A percentile compares a stretch with the other conserved stretches of the same genome.
Evolutionary conservation across 106 monocot species (phyloP).

Genomic region (Dactylorhiza incarnata): DNA sequence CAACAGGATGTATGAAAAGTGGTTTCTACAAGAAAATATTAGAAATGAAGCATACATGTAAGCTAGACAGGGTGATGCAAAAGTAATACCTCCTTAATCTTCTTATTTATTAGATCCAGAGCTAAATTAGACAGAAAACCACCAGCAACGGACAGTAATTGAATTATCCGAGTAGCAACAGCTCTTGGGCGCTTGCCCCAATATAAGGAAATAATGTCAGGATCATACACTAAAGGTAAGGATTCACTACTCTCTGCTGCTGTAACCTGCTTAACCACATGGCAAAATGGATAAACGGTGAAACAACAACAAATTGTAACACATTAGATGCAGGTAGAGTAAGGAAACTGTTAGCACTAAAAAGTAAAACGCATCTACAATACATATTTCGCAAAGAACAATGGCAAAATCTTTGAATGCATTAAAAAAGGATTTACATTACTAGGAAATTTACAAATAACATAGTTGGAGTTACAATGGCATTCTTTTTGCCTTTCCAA

Average conservation of each 20-base stretch:
- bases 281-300: background rate
- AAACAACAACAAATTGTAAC: background rate
- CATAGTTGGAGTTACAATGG: background rate
- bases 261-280: conserved; percentile 31
- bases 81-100: conserved; percentile 78
- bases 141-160: conserved; percentile 89
- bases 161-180: conserved; percentile 89
- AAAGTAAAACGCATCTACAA: background rate
- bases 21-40: background rate
- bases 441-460: background rate
- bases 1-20: background rate
- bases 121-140: conserved; percentile 81
- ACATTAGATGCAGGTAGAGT: background rate
- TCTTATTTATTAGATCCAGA: conserved; percentile 74
- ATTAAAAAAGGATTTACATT: background rate
- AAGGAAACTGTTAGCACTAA: background rate
- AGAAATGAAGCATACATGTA: background rate
- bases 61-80: background rate
- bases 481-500: background rate
- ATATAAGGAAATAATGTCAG: conserved; percentile 69
- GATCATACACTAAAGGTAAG: conserved; percentile 81
- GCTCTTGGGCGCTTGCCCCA: conserved; percentile 90
- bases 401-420: background rate
- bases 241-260: conserved; percentile 40
- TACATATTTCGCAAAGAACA: background rate